Conservation (phyloP, 768 basidiomycete genomes). For the Inosperma sp. region DNA sequence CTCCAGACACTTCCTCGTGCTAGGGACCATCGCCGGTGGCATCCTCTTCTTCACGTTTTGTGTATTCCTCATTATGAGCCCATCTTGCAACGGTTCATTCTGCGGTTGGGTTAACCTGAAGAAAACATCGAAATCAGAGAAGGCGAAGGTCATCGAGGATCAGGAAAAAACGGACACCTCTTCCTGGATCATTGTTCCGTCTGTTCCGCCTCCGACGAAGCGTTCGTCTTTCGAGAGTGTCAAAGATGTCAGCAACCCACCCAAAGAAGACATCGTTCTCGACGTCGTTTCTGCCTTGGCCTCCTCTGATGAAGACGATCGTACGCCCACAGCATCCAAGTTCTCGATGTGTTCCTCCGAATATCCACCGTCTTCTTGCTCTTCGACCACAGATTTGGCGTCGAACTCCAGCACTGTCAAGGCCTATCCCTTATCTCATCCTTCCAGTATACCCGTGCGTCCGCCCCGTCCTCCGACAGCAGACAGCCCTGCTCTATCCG, state of each 20-base stretch:
- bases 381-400: not conserved
- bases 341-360: conserved; percentile 5
- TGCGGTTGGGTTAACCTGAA: conserved; percentile 3
- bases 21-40: conserved; percentile 19
- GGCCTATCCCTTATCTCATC: conserved; percentile 1
- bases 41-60: conserved; percentile 19
- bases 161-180: not conserved
- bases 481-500: conserved; percentile 25
- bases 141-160: not conserved
- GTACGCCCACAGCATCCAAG: not conserved
- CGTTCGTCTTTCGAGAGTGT: not conserved
- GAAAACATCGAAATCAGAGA: not conserved
- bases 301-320: not conserved
- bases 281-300: conserved; percentile 4
- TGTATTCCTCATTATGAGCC: conserved; percentile 20
- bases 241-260: not conserved
- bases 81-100: conserved; percentile 8
- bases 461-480: conserved; percentile 27
- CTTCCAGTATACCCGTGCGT: conserved; percentile 11
- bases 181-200: conserved; percentile 3
- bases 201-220: not conserved
- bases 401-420: conserved; percentile 6
- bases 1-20: conserved; percentile 12
- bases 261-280: not conserved
- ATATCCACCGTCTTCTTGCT: not conserved